A percentile compares a stretch with the other conserved stretches of the same genome.
These are phyloP conservation scores for Syzygium aqueum DNA, from an alignment of 345 rosid species.

Conservation along the genomic window DNA sequence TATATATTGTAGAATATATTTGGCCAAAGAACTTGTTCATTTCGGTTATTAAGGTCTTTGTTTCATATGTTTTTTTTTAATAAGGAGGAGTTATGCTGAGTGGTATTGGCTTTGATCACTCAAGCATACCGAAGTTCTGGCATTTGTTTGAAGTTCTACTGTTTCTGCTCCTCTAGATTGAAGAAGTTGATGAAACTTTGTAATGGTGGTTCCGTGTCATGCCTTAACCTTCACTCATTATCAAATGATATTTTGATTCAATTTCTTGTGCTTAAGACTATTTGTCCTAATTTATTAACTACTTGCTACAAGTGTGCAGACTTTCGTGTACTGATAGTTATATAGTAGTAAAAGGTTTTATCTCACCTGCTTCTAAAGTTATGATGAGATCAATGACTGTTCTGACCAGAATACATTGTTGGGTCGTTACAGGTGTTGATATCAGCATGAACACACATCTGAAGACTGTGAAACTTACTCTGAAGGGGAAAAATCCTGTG, in stretches of 20 bases:
- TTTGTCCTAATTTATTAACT: neutral
- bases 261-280: neutral
- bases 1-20: neutral
- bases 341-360: too few species aligned
- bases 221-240: neutral
- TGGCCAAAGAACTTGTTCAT: neutral
- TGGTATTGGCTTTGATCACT: neutral
- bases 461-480: slow-evolving; percentile 80
- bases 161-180: neutral
- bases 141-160: neutral
- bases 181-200: neutral
- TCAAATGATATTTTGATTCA: neutral
- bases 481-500: slow-evolving; percentile 90
- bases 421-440: slow-evolving; percentile 66
- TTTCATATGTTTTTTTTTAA: neutral
- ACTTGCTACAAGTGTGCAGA: neutral
- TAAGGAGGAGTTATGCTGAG: neutral
- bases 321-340: neutral
- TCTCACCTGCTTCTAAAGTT: neutral
- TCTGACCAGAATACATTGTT: neutral
- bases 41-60: neutral
- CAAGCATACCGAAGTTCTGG: neutral
- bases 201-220: neutral
- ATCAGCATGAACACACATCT: slow-evolving; percentile 97
- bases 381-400: neutral